These are phyloP conservation scores for Globisporangium spiculum DNA, from an alignment of 352 stramenopile genomes.

Conservation along the genomic window DNA sequence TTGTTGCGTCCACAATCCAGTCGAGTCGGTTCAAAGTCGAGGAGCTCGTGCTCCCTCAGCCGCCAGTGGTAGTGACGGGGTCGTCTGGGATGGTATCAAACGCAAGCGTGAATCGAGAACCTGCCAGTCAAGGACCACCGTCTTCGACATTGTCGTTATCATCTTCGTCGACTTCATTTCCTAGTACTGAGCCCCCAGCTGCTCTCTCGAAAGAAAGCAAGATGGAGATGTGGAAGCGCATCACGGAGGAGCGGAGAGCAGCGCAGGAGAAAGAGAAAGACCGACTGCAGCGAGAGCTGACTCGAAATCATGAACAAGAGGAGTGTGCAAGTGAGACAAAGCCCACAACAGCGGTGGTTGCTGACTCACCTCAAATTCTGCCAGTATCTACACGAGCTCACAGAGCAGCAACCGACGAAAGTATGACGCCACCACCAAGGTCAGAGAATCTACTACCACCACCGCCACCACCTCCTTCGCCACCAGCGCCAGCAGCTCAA, in stretches of 20 bases:
- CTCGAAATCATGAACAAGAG: neutral
- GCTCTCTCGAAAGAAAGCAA: constrained; percentile 50
- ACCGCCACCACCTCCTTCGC: neutral
- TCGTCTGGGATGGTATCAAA: neutral
- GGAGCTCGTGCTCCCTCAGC: constrained; percentile 10
- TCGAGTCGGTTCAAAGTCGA: constrained; percentile 20
- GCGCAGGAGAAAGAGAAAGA: constrained; percentile 25
- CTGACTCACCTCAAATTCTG: neutral
- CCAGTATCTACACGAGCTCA: neutral
- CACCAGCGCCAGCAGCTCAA: constrained; percentile 1
- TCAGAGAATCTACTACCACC: neutral
- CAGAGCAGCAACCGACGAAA: neutral
- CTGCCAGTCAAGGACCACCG: neutral
- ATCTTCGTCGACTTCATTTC: neutral
- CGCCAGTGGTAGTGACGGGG: neutral
- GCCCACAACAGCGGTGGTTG: neutral
- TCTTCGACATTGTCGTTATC: neutral
- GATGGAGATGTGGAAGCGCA: constrained; percentile 64
- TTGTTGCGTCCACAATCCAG: constrained; percentile 7
- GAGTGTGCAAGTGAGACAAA: neutral
- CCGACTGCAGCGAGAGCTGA: constrained; percentile 15
- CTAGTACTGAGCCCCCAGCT: neutral
- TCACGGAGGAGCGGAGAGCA: constrained; percentile 44
- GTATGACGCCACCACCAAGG: neutral
- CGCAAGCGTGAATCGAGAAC: neutral